These are phyloP conservation scores for Didymella pinodella DNA, from an alignment of 2,329 filamentous ascomycete species.

Conservation along the genomic window DNA sequence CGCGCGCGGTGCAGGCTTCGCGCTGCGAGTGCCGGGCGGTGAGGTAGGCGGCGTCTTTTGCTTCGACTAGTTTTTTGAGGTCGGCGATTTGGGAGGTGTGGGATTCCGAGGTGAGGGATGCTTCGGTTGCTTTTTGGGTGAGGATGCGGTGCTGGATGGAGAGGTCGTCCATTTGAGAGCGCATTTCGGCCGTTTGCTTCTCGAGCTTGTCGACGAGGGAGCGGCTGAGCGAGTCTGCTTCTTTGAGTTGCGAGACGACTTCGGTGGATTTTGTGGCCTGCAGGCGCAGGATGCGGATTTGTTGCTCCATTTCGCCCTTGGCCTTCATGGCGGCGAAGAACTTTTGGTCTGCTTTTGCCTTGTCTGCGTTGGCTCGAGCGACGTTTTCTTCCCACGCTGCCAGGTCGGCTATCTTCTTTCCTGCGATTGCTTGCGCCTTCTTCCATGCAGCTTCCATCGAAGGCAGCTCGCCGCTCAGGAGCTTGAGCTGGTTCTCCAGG, in stretches of 20 bases:
- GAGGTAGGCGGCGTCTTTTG: slow-evolving; percentile 75
- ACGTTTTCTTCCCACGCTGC: slow-evolving; percentile 79
- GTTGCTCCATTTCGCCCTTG: slow-evolving; percentile 82
- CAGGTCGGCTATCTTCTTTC: slow-evolving; percentile 85
- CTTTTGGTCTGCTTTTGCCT: slow-evolving; percentile 96
- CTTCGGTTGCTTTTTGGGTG: slow-evolving; percentile 76
- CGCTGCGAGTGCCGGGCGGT: slow-evolving; percentile 69
- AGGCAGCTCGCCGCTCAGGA: slow-evolving; percentile 86
- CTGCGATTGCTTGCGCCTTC: slow-evolving; percentile 82
- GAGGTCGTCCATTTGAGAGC: slow-evolving; percentile 76
- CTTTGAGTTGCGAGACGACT: slow-evolving; percentile 92
- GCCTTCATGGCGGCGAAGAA: slow-evolving; percentile 96
- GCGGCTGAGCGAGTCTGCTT: slow-evolving; percentile 80
- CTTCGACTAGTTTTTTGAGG: slow-evolving; percentile 74
- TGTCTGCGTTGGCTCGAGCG: slow-evolving; percentile 78
- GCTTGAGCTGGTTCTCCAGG: slow-evolving; percentile 79
- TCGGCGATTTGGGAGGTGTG: slow-evolving; percentile 79
- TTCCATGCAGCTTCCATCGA: slow-evolving; percentile 92
- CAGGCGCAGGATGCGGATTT: slow-evolving; percentile 78
- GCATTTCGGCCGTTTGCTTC: slow-evolving; percentile 86
- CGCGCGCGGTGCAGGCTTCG: slow-evolving; percentile 73
- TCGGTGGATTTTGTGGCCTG: slow-evolving; percentile 92
- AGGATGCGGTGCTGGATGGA: slow-evolving; percentile 76
- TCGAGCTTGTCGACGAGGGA: slow-evolving; percentile 83
- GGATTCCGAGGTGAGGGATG: slow-evolving; percentile 72